Conservation (phyloP, 2,329 filamentous ascomycete genomes). For the Xylogone sp. region DNA sequence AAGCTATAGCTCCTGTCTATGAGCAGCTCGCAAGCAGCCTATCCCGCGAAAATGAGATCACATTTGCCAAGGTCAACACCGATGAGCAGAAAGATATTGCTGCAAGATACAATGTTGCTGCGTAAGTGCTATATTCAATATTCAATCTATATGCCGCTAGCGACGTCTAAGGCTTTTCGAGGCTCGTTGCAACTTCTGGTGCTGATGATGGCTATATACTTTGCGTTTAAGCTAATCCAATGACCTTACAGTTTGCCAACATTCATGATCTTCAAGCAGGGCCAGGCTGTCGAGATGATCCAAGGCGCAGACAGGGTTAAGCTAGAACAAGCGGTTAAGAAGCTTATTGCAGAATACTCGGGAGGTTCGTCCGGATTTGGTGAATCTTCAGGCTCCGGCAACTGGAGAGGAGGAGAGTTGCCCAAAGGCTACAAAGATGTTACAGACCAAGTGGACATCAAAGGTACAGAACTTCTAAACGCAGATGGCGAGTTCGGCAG, state of each 20-base stretch:
- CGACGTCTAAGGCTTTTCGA: not conserved
- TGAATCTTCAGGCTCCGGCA: conserved; percentile 33
- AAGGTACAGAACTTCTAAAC: conserved; percentile 83
- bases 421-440: conserved; percentile 82
- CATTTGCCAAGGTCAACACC: conserved; percentile 84
- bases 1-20: conserved; percentile 82
- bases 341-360: conserved; percentile 63
- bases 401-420: conserved; percentile 71
- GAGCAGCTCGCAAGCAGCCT: conserved; percentile 70
- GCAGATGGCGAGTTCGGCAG: conserved; percentile 72
- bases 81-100: conserved; percentile 74
- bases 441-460: conserved; percentile 74
- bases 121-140: conserved; percentile 37
- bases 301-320: conserved; percentile 69
- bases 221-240: not conserved
- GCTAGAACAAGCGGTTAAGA: conserved; percentile 67
- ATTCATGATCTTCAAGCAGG: conserved; percentile 83
- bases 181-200: not conserved
- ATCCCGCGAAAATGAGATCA: conserved; percentile 67
- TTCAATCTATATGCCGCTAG: not conserved
- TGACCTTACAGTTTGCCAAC: conserved; percentile 63
- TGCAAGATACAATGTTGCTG: conserved; percentile 66
- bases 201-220: not conserved
- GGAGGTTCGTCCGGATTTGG: conserved; percentile 28
- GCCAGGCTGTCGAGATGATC: conserved; percentile 63